Base-by-base conservation (phyloP, 495 filamentous ascomycete genomes). In the Daldinia childiae region DNA sequence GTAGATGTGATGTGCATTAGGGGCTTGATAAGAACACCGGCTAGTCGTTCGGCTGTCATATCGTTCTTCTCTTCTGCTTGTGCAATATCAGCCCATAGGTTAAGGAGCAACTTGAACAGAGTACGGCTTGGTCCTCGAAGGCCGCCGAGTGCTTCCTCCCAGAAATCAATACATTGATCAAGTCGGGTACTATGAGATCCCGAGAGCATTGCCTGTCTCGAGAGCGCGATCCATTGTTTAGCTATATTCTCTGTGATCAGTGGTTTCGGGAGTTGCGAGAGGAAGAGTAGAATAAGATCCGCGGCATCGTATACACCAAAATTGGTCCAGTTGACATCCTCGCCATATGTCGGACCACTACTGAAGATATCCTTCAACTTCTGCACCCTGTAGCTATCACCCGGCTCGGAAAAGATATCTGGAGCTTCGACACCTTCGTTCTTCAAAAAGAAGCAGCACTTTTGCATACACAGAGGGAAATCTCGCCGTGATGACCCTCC, bases 101-200 rank as follows among this genome's bases (percentile, higher is more conserved):
- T 80, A 27, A 84, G 74, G 59, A 84, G 64, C 64, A 84, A 45
- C 70, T 83, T 83, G 72, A 83, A 80, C 34, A 82, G 59, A 26
- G 71, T 72, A 41, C 81, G 77, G 29, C 73, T 66, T 2, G 77
- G 77, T 0, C 82, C 81, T 32, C 74, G 75, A 3, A 83, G 74
- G 1, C 80, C 81, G 39, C 71, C 73, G 6, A 84, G 62, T 24
- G 82, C 79, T 70, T 84, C 82, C 69, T 84, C 82, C 82, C 82
- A 84, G 48, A 84, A 84, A 48, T 83, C 81, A 19, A 84, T 79
- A 17, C 80, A 81, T 62, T 80, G 77, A 55, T 84, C 82, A 0
- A 81, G 62, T 15, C 81, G 71, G 41, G 74, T 67, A 26, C 71
- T 73, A 43, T 77, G 72, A 5, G 76, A 78, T 32, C 76, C 77